A percentile compares a stretch with the other conserved stretches of the same genome.
phyloP scores from a whole-genome alignment of 2,329 filamentous ascomycete genomes.

The Meredithiella fracta region DNA sequence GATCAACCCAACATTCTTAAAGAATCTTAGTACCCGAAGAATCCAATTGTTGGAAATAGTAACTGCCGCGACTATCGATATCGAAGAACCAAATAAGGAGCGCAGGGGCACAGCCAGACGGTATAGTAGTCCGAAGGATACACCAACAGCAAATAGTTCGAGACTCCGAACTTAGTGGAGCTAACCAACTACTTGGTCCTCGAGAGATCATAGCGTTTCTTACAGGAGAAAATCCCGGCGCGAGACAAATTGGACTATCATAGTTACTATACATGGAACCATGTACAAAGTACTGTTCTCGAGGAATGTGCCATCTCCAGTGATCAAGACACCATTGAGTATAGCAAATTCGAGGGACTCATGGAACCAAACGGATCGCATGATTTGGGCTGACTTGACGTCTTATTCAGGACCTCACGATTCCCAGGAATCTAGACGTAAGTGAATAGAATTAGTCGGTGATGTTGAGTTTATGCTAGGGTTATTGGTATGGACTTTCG shows the following conservation, averaged over 20 bases:
- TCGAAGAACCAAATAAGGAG: conserved; percentile 59
- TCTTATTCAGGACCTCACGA: conserved; percentile 37
- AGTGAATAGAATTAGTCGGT: background rate
- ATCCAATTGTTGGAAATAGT: conserved; percentile 4
- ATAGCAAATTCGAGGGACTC: conserved; percentile 46
- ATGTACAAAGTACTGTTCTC: conserved; percentile 36
- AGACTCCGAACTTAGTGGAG: conserved; percentile 21
- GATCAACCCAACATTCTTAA: background rate
- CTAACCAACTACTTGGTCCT: conserved; percentile 7
- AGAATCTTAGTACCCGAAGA: conserved; percentile 5
- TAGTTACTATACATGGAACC: conserved; percentile 56
- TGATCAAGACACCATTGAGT: conserved; percentile 55
- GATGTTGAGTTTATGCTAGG: background rate
- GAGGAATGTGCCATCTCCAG: conserved; percentile 43
- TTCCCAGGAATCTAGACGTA: background rate
- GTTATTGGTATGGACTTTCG: conserved; percentile 33
- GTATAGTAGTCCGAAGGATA: conserved; percentile 19
- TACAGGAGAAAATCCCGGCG: conserved; percentile 22
- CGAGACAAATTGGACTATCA: conserved; percentile 44
- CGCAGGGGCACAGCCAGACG: conserved; percentile 24
- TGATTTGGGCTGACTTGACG: conserved; percentile 36
- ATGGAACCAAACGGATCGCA: conserved; percentile 38
- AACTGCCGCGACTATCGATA: conserved; percentile 49
- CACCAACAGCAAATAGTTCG: conserved; percentile 33
- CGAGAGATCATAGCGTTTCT: conserved; percentile 21